Conservation (phyloP, 805 yeast genomes). For the Huiozyma sinensis region DNA sequence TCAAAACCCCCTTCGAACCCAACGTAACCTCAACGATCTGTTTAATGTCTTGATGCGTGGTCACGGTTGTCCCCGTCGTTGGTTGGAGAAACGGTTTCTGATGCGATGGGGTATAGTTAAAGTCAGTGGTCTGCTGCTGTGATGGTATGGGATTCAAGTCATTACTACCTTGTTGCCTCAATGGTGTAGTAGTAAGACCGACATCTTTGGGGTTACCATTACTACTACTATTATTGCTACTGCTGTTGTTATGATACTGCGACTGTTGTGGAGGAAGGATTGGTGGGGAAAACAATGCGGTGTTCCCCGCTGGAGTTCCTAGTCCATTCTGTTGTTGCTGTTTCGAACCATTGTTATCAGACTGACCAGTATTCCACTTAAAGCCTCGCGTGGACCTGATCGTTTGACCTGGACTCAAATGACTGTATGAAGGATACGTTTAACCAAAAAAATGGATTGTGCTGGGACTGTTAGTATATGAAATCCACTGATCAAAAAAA, state of each 20-base stretch:
- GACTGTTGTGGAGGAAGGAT: constrained; percentile 1
- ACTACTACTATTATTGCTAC: not conserved
- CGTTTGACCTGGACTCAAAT: constrained; percentile 37
- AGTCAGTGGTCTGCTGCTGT: constrained; percentile 17
- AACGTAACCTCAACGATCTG: constrained; percentile 89
- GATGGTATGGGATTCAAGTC: not conserved
- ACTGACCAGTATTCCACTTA: constrained; percentile 25
- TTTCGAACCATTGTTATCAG: constrained; percentile 1
- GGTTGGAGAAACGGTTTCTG: constrained; percentile 27
- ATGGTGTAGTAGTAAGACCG: constrained; percentile 5
- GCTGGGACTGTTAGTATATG: too few relatives aligned
- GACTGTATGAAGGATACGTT: constrained; percentile 16
- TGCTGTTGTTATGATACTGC: not conserved
- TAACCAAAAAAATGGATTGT: too few relatives aligned
- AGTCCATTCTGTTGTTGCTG: constrained; percentile 3
- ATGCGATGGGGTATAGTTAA: constrained; percentile 29
- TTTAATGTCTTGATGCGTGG: constrained; percentile 64
- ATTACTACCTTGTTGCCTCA: constrained; percentile 2
- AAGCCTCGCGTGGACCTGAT: constrained; percentile 38
- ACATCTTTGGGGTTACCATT: not conserved
- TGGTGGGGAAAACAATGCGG: constrained; percentile 1
- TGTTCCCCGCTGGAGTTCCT: not conserved
- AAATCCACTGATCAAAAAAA: too few relatives aligned
- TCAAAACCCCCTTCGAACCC: constrained; percentile 83
- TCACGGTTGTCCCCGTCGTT: constrained; percentile 29